These are phyloP conservation scores for Beauveria bassiana DNA, from an alignment of 2,329 filamentous ascomycete species.

Conservation along the genomic window DNA sequence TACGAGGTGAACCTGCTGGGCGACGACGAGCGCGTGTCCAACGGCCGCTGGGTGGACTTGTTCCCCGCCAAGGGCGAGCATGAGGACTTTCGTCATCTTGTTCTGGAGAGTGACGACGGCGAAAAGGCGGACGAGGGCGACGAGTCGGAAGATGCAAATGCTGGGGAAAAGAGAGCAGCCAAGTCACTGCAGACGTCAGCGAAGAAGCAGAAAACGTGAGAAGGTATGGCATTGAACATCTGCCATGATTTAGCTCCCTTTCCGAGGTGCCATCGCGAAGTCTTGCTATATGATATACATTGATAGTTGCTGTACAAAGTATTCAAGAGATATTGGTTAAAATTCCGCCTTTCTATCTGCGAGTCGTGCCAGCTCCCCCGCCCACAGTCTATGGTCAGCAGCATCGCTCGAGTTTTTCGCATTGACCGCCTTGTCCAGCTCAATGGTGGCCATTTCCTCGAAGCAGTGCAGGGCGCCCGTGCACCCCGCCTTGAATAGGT, in stretches of 20 bases:
- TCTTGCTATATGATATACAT: slow-evolving; percentile 15
- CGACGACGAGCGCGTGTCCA: slow-evolving; percentile 50
- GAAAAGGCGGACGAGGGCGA: slow-evolving; percentile 25
- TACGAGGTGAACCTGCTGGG: slow-evolving; percentile 60
- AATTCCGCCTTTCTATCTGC: slow-evolving; percentile 19
- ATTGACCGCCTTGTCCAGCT: slow-evolving; percentile 18
- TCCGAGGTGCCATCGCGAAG: background rate
- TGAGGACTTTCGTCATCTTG: slow-evolving; percentile 24
- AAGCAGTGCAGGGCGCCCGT: slow-evolving; percentile 21
- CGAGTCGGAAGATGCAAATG: slow-evolving; percentile 14
- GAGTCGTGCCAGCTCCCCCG: slow-evolving; percentile 27
- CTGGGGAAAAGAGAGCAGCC: slow-evolving; percentile 19
- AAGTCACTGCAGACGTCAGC: slow-evolving; percentile 4
- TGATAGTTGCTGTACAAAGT: slow-evolving; percentile 2
- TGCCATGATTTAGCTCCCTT: background rate
- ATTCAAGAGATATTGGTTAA: slow-evolving; percentile 17
- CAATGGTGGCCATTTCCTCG: slow-evolving; percentile 22
- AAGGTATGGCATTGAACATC: slow-evolving; percentile 4
- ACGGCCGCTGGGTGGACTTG: slow-evolving; percentile 48
- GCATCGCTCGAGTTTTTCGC: slow-evolving; percentile 12
- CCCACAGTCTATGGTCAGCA: slow-evolving; percentile 22
- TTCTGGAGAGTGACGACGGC: slow-evolving; percentile 26
- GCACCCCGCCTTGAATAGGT: slow-evolving; percentile 21
- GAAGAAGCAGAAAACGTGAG: slow-evolving; percentile 20
- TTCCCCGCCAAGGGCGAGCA: slow-evolving; percentile 37